phyloP scores from a whole-genome alignment of 208 protist species.

The Eutreptiella sp. region DNA sequence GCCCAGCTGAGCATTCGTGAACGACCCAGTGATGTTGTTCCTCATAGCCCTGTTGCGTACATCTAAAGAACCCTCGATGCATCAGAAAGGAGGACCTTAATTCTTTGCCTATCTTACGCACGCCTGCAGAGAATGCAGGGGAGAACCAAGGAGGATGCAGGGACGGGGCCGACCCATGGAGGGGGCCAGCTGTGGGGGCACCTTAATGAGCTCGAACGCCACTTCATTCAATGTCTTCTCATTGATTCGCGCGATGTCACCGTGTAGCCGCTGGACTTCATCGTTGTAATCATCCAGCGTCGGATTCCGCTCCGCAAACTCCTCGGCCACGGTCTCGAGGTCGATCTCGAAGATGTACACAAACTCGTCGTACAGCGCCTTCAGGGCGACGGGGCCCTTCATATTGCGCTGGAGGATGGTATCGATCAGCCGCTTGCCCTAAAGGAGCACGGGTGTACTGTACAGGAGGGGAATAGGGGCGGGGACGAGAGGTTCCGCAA shows the following conservation, averaged over 20 bases:
- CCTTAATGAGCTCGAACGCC: constrained; percentile 73
- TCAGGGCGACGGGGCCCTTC: constrained; percentile 66
- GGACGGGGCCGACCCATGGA: no score
- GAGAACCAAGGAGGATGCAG: no score
- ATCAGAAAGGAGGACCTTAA: no score
- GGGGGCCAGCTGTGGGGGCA: no score
- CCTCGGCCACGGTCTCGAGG: constrained; percentile 46
- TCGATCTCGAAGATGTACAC: constrained; percentile 67
- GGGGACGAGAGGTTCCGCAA: no score
- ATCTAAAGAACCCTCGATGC: no score
- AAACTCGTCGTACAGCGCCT: constrained; percentile 77
- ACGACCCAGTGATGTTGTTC: no score
- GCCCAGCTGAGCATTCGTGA: no score
- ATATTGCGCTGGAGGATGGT: constrained; percentile 56
- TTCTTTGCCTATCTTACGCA: no score
- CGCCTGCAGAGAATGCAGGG: no score
- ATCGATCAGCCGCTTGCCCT: constrained; percentile 39
- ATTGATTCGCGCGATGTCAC: constrained; percentile 63
- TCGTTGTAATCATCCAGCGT: constrained; percentile 69
- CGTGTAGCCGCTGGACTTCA: constrained; percentile 66
- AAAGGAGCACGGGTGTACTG: constrained; percentile 53
- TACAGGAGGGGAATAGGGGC: no score
- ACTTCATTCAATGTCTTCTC: constrained; percentile 74
- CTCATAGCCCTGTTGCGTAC: no score
- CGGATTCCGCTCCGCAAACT: constrained; percentile 28